phyloP scores from a whole-genome alignment of 2,329 filamentous ascomycete species.

The Penicillium brasilianum region DNA sequence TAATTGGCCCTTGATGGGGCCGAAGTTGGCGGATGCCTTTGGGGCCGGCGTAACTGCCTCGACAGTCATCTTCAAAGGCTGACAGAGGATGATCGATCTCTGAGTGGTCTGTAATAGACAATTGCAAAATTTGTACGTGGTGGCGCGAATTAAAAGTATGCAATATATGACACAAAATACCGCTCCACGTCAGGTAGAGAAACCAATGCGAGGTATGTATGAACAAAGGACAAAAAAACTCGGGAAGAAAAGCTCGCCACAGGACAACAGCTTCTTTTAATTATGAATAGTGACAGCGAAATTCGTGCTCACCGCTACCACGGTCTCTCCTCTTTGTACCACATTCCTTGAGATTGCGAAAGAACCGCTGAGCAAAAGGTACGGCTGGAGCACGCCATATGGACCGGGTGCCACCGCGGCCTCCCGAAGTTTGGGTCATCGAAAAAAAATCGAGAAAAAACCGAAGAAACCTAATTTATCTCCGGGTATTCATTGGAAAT shows the following conservation, averaged over 20 bases:
- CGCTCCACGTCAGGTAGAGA: neutral
- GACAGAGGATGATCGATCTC: neutral
- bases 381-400: conserved; percentile 28
- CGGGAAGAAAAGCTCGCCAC: neutral
- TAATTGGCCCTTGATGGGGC: neutral
- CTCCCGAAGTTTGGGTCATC: conserved; percentile 13
- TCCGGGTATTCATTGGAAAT: neutral
- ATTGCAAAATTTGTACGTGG: neutral
- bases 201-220: neutral
- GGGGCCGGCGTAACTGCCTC: conserved; percentile 1
- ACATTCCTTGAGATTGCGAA: conserved; percentile 29
- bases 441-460: neutral
- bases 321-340: conserved; percentile 21
- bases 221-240: neutral
- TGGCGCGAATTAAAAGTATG: neutral
- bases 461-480: neutral
- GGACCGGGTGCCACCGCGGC: conserved; percentile 9
- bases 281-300: neutral
- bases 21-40: conserved; percentile 3
- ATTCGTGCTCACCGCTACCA: conserved; percentile 23
- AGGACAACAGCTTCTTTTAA: neutral
- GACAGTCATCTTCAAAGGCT: conserved; percentile 12
- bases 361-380: conserved; percentile 16
- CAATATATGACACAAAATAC: neutral
- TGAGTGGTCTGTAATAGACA: neutral